Evolutionary conservation across 1,284 basidiomycete genomes (phyloP).

Genomic region (Pyrrhoderma noxium): DNA sequence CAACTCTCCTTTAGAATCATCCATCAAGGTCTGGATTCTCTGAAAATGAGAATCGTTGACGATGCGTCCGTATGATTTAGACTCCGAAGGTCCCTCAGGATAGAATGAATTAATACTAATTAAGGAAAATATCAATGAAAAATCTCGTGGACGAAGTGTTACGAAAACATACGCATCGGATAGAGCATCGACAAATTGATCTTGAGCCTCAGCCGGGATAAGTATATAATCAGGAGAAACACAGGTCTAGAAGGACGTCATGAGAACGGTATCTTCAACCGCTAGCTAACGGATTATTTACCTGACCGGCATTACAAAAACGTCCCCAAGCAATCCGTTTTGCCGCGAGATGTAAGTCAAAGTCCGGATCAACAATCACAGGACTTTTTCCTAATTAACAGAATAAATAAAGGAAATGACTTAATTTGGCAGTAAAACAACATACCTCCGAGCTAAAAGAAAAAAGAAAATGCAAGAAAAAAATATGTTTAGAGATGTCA

Average conservation of each 20-base stretch:
- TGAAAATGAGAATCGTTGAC: slow-evolving; percentile 47
- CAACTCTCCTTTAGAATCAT: slow-evolving; percentile 63
- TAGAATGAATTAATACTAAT: slow-evolving; percentile 46
- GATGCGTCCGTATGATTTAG: slow-evolving; percentile 41
- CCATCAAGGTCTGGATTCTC: slow-evolving; percentile 58
- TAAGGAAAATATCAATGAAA: slow-evolving; percentile 3
- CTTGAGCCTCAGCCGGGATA: slow-evolving; percentile 55
- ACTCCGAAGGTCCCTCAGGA: slow-evolving; percentile 40
- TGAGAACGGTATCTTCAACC: too few relatives aligned
- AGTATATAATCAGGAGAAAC: slow-evolving; percentile 80
- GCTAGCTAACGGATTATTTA: too few relatives aligned
- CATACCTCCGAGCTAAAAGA: slow-evolving; percentile 28
- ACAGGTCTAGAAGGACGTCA: slow-evolving; percentile 29
- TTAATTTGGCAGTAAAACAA: neutral
- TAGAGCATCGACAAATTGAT: slow-evolving; percentile 54
- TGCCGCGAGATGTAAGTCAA: slow-evolving; percentile 52
- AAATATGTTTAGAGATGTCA: neutral
- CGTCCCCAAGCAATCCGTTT: slow-evolving; percentile 78
- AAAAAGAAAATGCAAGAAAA: neutral
- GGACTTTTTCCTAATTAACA: slow-evolving; percentile 76
- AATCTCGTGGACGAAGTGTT: slow-evolving; percentile 11
- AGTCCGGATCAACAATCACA: slow-evolving; percentile 66
- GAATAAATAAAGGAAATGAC: slow-evolving; percentile 23
- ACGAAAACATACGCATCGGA: slow-evolving; percentile 44
- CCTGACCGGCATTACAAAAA: slow-evolving; percentile 69